Conservation (phyloP, 345 rosid genomes). For the Salix brachista region DNA sequence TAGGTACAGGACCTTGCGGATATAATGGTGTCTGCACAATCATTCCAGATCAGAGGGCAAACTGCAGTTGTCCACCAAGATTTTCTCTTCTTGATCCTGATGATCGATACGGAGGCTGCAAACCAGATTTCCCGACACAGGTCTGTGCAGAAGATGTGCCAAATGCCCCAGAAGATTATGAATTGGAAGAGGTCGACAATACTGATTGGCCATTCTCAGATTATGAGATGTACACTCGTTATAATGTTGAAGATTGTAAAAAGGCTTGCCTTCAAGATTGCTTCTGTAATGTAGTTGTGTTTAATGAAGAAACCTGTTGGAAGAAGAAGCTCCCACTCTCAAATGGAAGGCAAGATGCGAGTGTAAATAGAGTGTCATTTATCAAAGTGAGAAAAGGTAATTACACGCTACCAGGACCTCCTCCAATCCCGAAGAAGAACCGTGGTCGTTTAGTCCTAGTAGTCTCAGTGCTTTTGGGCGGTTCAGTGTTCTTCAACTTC, state of each 20-base stretch:
- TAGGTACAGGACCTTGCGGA: slow-evolving; percentile 32
- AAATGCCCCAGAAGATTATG: not conserved
- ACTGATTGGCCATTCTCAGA: not conserved
- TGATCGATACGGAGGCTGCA: slow-evolving; percentile 5
- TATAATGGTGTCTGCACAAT: slow-evolving; percentile 28
- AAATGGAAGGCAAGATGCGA: slow-evolving; percentile 16
- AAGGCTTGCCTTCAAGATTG: not conserved
- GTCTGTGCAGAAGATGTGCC: not conserved
- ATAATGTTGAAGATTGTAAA: not conserved
- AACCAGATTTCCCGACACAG: not conserved
- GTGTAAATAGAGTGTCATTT: slow-evolving; percentile 5
- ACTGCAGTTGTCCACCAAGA: slow-evolving; percentile 21
- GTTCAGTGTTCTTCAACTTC: slow-evolving; percentile 24
- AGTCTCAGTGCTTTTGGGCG: slow-evolving; percentile 22
- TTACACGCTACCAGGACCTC: no score
- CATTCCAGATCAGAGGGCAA: slow-evolving; percentile 2
- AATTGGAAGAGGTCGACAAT: not conserved
- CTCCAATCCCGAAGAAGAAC: no score
- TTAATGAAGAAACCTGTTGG: slow-evolving; percentile 18
- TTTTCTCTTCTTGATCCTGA: slow-evolving; percentile 9
- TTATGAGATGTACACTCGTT: slow-evolving; percentile 12
- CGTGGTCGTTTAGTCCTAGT: not conserved
- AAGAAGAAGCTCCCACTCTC: slow-evolving; percentile 42
- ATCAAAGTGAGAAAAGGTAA: no score
- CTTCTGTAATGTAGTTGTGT: slow-evolving; percentile 2